phyloP scores from a whole-genome alignment of 441 rosid genomes.

The Euphorbia corollata region DNA sequence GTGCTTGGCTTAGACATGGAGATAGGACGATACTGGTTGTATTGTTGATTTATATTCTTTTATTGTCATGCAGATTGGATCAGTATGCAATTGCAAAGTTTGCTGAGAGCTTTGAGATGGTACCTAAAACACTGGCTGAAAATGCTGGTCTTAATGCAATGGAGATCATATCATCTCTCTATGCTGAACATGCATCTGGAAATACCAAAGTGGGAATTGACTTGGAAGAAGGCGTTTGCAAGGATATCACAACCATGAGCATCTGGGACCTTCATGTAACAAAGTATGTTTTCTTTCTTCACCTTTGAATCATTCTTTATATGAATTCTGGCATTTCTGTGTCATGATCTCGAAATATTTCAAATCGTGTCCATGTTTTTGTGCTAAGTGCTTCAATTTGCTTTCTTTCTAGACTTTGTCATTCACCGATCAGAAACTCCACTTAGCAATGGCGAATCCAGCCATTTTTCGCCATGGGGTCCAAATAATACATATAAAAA shows the following conservation, averaged over 20 bases:
- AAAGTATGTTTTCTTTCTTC: slow-evolving; percentile 43
- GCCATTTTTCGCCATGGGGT: too few species aligned
- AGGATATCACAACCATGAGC: slow-evolving; percentile 57
- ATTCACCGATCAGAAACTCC: too few species aligned
- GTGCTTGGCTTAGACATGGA: not conserved
- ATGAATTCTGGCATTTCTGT: not conserved
- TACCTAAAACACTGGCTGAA: slow-evolving; percentile 84
- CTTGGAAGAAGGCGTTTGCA: slow-evolving; percentile 75
- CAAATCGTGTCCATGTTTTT: too few species aligned
- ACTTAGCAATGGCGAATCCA: too few species aligned
- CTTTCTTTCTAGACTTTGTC: too few species aligned
- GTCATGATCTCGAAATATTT: not conserved
- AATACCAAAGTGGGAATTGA: slow-evolving; percentile 81
- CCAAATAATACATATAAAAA: too few species aligned
- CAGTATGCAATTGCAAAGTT: slow-evolving; percentile 94
- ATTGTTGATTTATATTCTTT: slow-evolving; percentile 1
- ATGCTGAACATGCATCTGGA: slow-evolving; percentile 91
- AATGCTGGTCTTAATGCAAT: slow-evolving; percentile 96
- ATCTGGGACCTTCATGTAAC: slow-evolving; percentile 93
- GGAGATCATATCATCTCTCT: slow-evolving; percentile 90
- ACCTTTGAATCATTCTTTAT: not conserved
- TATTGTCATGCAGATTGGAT: slow-evolving; percentile 66
- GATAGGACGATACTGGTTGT: not conserved
- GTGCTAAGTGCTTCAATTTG: too few species aligned
- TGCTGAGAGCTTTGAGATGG: slow-evolving; percentile 98